Conservation (phyloP, 2,329 filamentous ascomycete species). For the Trichoderma asperellum region DNA sequence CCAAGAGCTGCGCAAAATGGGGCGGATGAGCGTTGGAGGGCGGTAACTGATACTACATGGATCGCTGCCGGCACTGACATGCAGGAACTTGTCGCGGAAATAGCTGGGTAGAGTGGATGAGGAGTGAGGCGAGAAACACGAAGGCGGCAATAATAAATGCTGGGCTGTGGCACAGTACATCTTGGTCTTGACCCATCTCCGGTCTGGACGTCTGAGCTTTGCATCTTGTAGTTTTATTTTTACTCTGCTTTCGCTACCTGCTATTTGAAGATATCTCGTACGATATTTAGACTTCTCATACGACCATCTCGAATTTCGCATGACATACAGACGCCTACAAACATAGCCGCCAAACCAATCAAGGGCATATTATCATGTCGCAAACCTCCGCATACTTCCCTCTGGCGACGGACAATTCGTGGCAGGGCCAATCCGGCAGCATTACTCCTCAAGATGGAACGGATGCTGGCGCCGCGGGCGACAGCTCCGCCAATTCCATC, state of each 20-base stretch:
- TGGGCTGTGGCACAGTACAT: slow-evolving; percentile 14
- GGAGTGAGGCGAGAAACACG: neutral
- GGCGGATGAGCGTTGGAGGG: slow-evolving; percentile 20
- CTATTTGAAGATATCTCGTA: slow-evolving; percentile 13
- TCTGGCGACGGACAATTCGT: slow-evolving; percentile 37
- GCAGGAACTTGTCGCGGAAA: slow-evolving; percentile 26
- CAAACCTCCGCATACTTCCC: slow-evolving; percentile 42
- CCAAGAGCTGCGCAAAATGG: slow-evolving; percentile 4
- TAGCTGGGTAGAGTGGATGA: neutral
- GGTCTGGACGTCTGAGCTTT: neutral
- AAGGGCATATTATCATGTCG: slow-evolving; percentile 40
- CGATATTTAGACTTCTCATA: slow-evolving; percentile 13
- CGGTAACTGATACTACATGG: slow-evolving; percentile 28
- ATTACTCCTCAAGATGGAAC: slow-evolving; percentile 48
- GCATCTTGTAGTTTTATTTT: slow-evolving; percentile 12
- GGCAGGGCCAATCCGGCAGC: slow-evolving; percentile 43
- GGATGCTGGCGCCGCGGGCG: slow-evolving; percentile 68
- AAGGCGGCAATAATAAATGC: slow-evolving; percentile 10
- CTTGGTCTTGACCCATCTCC: neutral
- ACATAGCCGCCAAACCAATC: slow-evolving; percentile 2
- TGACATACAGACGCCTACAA: slow-evolving; percentile 6
- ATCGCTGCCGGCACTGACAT: slow-evolving; percentile 9
- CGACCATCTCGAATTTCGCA: neutral
- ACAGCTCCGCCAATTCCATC: slow-evolving; percentile 59
- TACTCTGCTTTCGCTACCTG: neutral